A percentile compares a stretch with the other conserved stretches of the same genome.
phyloP scores from a whole-genome alignment of 257 asterid genomes.

The Lithospermum erythrorhizon region DNA sequence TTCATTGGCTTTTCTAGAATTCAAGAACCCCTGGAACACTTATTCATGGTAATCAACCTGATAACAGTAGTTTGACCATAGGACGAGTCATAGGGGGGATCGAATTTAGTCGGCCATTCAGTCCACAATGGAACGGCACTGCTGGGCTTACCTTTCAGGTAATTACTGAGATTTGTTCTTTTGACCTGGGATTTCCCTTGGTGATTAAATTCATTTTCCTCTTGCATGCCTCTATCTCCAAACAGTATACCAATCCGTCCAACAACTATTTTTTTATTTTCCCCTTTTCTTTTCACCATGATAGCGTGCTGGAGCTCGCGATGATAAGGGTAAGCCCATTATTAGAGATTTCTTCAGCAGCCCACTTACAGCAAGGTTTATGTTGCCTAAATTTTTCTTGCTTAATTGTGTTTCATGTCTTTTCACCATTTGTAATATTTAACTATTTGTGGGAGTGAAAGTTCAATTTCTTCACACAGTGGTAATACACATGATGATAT shows the following conservation, averaged over 20 bases:
- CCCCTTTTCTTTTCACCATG: neutral
- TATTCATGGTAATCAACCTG: constrained; percentile 87
- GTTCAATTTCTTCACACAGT: constrained; percentile 36
- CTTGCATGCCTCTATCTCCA: neutral
- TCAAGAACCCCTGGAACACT: constrained; percentile 94
- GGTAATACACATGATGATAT: constrained; percentile 84
- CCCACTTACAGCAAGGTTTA: constrained; percentile 95
- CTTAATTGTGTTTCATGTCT: neutral
- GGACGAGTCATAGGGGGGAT: constrained; percentile 90
- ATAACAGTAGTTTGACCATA: constrained; percentile 49
- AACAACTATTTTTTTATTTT: neutral
- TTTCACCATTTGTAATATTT: neutral
- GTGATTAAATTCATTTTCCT: no score
- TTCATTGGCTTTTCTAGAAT: constrained; percentile 39
- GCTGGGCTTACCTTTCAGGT: constrained; percentile 85
- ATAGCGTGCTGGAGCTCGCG: constrained; percentile 88
- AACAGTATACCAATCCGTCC: neutral
- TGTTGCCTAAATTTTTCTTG: neutral
- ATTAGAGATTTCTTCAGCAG: constrained; percentile 88
- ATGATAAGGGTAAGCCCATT: constrained; percentile 79
- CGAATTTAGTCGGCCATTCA: constrained; percentile 84
- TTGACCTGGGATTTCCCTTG: neutral
- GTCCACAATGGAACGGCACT: constrained; percentile 95
- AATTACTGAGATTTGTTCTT: constrained; percentile 3
- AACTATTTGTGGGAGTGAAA: neutral